phyloP scores from a whole-genome alignment of 2,329 filamentous ascomycete genomes.

The Diaporthe ilicicola region DNA sequence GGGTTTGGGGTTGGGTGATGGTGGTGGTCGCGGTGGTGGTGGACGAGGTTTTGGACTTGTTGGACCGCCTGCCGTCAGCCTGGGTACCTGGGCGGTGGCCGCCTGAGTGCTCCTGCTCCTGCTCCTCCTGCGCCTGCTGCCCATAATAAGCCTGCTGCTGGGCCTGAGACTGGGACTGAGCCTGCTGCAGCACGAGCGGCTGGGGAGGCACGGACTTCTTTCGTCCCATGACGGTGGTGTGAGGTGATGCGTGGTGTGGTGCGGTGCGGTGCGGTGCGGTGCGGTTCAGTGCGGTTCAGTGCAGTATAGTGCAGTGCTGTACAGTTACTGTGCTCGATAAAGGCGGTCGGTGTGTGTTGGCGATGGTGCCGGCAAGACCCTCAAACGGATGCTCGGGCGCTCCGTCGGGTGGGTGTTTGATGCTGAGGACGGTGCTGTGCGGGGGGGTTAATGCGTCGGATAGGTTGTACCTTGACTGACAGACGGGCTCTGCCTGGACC shows the following conservation, averaged over 20 bases:
- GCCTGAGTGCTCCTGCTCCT: not conserved
- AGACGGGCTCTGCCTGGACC: not conserved
- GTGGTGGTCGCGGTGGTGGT: slow-evolving; percentile 1
- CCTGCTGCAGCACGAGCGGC: slow-evolving; percentile 23
- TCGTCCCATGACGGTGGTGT: slow-evolving; percentile 30
- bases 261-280: not conserved
- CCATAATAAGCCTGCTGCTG: not conserved
- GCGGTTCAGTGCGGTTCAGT: not conserved
- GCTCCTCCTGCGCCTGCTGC: not conserved
- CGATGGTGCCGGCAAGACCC: slow-evolving; percentile 20
- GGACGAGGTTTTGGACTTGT: slow-evolving; percentile 20
- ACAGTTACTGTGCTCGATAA: not conserved
- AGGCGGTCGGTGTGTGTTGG: slow-evolving; percentile 12
- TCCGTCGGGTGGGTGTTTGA: slow-evolving; percentile 14
- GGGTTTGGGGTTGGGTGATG: slow-evolving; percentile 22
- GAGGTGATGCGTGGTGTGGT: slow-evolving; percentile 4
- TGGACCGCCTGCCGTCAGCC: slow-evolving; percentile 12
- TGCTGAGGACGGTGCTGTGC: slow-evolving; percentile 9
- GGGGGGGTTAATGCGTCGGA: slow-evolving; percentile 14
- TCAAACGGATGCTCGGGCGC: slow-evolving; percentile 17
- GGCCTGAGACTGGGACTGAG: slow-evolving; percentile 10
- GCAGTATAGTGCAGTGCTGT: too few relatives aligned
- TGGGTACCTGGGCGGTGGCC: slow-evolving; percentile 3
- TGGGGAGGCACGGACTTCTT: slow-evolving; percentile 32
- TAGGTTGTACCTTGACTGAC: slow-evolving; percentile 14